phyloP scores from a whole-genome alignment of 2,329 filamentous ascomycete genomes.

The Penicillium sp. region DNA sequence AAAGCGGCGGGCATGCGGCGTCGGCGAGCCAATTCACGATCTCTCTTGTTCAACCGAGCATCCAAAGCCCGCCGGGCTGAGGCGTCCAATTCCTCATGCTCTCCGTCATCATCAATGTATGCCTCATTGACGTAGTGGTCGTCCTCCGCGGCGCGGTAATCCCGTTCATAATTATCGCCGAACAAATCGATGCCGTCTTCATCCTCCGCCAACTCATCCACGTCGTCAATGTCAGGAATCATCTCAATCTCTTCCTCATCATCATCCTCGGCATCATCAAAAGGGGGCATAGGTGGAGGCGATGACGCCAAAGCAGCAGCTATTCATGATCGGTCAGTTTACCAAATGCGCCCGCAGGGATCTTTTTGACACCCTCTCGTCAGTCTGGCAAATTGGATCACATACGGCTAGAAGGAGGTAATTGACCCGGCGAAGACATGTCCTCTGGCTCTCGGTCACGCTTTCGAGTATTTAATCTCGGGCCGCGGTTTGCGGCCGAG shows the following conservation, averaged over 20 bases:
- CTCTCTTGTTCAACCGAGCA: slow-evolving; percentile 55
- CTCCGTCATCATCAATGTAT: slow-evolving; percentile 59
- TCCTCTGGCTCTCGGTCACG: slow-evolving; percentile 61
- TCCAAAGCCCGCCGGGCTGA: slow-evolving; percentile 56
- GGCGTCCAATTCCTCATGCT: slow-evolving; percentile 57
- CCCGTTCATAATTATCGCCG: slow-evolving; percentile 60
- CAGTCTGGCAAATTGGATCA: slow-evolving; percentile 15
- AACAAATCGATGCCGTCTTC: slow-evolving; percentile 65
- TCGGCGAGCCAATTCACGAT: slow-evolving; percentile 54
- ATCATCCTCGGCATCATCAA: slow-evolving; percentile 44
- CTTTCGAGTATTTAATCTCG: slow-evolving; percentile 53
- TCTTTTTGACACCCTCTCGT: background rate
- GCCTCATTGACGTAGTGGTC: slow-evolving; percentile 52
- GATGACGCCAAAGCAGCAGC: slow-evolving; percentile 44
- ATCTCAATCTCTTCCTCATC: slow-evolving; percentile 52
- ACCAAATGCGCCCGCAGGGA: background rate
- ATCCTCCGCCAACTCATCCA: slow-evolving; percentile 64
- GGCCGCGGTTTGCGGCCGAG: slow-evolving; percentile 75
- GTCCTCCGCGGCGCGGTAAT: slow-evolving; percentile 47
- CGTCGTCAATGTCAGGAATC: slow-evolving; percentile 59
- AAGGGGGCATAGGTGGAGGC: slow-evolving; percentile 49
- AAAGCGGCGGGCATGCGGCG: slow-evolving; percentile 58
- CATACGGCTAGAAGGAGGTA: slow-evolving; percentile 58
- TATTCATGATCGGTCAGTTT: slow-evolving; percentile 11
- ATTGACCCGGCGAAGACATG: slow-evolving; percentile 52